A percentile compares a stretch with the other conserved stretches of the same genome.
Conservation (phyloP, 2,329 filamentous ascomycete genomes). For the Talaromyces sp. region DNA sequence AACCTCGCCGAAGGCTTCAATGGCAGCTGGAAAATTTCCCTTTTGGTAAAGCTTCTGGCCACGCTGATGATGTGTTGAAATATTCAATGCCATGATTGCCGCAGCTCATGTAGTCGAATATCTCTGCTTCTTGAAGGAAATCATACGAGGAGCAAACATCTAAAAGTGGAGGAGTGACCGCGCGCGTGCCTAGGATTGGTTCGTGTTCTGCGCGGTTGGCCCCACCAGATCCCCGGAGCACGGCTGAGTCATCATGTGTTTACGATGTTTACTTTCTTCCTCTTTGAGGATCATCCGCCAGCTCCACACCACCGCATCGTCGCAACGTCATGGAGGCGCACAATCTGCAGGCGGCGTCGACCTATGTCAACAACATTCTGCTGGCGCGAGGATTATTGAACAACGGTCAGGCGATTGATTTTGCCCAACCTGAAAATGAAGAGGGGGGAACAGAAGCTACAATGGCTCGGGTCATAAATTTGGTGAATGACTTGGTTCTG, state of each 20-base stretch:
- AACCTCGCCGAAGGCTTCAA: constrained; percentile 48
- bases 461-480: constrained; percentile 84
- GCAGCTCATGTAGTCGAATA: neutral
- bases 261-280: constrained; percentile 49
- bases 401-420: constrained; percentile 69
- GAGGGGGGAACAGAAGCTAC: constrained; percentile 65
- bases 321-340: constrained; percentile 45
- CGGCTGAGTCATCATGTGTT: neutral
- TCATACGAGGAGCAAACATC: neutral
- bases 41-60: constrained; percentile 49
- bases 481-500: constrained; percentile 90
- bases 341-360: constrained; percentile 63
- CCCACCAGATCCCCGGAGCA: constrained; percentile 19
- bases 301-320: constrained; percentile 17
- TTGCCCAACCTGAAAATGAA: constrained; percentile 69
- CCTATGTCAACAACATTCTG: constrained; percentile 67
- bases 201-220: constrained; percentile 26
- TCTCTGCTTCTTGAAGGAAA: neutral
- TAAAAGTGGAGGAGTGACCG: neutral
- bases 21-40: constrained; percentile 47
- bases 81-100: constrained; percentile 15
- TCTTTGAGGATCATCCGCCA: constrained; percentile 34
- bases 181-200: neutral
- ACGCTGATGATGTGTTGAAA: constrained; percentile 36
- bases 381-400: constrained; percentile 65